Conservation (phyloP, 352 stramenopile species). For the Phytopythium sindhum region DNA sequence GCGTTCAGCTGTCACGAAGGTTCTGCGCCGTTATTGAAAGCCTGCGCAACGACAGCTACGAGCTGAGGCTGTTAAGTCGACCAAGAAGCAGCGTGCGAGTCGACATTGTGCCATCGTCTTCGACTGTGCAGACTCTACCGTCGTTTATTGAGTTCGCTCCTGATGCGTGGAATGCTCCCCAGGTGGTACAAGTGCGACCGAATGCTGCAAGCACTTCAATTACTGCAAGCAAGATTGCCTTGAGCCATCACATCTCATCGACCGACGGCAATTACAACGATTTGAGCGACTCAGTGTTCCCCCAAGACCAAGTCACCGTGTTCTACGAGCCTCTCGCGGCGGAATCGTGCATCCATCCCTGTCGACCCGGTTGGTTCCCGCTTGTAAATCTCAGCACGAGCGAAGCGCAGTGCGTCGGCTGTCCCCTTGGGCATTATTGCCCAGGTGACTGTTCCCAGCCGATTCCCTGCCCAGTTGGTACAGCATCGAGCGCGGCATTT, state of each 20-base stretch:
- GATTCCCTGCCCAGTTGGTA: conserved; percentile 35
- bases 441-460: conserved; percentile 36
- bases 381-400: conserved; percentile 31
- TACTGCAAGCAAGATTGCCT: conserved; percentile 6
- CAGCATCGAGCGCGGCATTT: conserved; percentile 28
- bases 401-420: conserved; percentile 34
- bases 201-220: background rate
- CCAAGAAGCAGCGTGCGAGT: conserved; percentile 36
- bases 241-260: conserved; percentile 29
- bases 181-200: conserved; percentile 27
- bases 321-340: conserved; percentile 53
- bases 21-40: conserved; percentile 43
- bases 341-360: conserved; percentile 43
- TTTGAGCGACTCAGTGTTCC: conserved; percentile 23
- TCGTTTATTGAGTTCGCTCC: conserved; percentile 26
- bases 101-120: conserved; percentile 18
- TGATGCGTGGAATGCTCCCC: conserved; percentile 29
- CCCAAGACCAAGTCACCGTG: conserved; percentile 40
- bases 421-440: conserved; percentile 48
- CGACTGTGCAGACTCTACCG: conserved; percentile 5
- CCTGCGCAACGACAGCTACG: conserved; percentile 49
- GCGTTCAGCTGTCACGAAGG: conserved; percentile 45
- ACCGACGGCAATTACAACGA: conserved; percentile 38
- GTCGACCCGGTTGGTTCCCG: conserved; percentile 50
- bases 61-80: conserved; percentile 39